Evolutionary conservation across 2,329 filamentous ascomycete genomes (phyloP).

Genomic region (Cercospora sojina): DNA sequence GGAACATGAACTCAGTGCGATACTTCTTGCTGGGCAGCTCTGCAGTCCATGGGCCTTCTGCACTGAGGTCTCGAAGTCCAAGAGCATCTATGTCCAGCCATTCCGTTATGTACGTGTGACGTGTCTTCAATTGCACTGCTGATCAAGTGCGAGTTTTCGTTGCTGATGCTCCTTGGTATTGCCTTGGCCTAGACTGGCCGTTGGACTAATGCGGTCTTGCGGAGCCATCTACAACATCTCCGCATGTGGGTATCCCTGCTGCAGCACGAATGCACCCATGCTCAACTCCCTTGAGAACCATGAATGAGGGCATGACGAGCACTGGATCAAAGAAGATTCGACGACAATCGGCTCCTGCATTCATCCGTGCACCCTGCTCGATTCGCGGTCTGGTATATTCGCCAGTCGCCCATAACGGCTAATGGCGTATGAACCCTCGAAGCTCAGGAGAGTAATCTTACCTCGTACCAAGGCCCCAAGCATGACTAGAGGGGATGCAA

Average conservation of each 20-base stretch:
- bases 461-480: conserved; percentile 6
- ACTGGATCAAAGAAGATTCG: background rate
- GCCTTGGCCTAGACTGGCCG: background rate
- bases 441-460: conserved; percentile 18
- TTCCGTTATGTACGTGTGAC: background rate
- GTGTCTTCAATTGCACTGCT: background rate
- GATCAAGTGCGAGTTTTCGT: background rate
- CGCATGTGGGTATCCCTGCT: background rate
- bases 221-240: background rate
- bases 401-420: background rate
- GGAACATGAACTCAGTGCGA: conserved; percentile 6
- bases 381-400: conserved; percentile 2
- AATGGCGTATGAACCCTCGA: background rate
- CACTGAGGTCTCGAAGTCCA: too few relatives aligned
- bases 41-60: background rate
- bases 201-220: background rate
- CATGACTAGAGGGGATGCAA: conserved; percentile 13
- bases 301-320: background rate
- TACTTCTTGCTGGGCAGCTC: background rate
- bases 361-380: background rate
- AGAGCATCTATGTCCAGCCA: background rate
- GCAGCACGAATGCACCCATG: background rate
- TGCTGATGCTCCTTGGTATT: background rate
- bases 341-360: background rate
- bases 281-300: background rate